Conservation (phyloP, 495 filamentous ascomycete species). For the Xylaria sp. region DNA sequence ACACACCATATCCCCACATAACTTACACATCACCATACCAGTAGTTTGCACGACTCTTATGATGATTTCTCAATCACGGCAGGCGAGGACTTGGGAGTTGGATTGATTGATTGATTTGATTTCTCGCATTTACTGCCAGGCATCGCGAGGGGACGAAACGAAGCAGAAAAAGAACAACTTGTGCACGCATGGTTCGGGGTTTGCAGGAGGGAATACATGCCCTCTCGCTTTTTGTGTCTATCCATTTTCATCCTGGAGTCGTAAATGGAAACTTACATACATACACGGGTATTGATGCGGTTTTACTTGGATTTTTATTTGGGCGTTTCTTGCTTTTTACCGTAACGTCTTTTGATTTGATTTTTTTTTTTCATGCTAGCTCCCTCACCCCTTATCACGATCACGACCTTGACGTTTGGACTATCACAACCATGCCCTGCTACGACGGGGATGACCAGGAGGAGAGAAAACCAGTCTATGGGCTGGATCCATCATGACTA, state of each 20-base stretch:
- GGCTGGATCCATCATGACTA: slow-evolving; percentile 1
- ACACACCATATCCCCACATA: slow-evolving; percentile 27
- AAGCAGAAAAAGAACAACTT: slow-evolving; percentile 16
- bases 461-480: neutral
- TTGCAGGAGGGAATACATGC: slow-evolving; percentile 35
- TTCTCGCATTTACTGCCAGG: slow-evolving; percentile 1
- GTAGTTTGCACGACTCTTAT: slow-evolving; percentile 9
- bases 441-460: neutral
- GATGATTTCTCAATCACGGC: neutral
- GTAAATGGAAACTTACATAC: slow-evolving; percentile 7
- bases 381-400: slow-evolving; percentile 1
- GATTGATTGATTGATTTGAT: neutral
- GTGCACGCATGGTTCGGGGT: slow-evolving; percentile 25
- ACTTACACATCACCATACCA: slow-evolving; percentile 1
- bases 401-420: neutral
- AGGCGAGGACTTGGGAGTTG: neutral
- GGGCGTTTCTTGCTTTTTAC: neutral
- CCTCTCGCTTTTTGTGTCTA: neutral
- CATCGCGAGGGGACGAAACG: neutral
- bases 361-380: neutral
- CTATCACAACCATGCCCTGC: neutral
- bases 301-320: neutral
- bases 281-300: neutral
- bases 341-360: neutral
- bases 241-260: neutral